Percentiles rank a stretch among this genome's conserved stretches.
phyloP scores from a whole-genome alignment of 805 yeast genomes.

The Metschnikowia henanensis region DNA sequence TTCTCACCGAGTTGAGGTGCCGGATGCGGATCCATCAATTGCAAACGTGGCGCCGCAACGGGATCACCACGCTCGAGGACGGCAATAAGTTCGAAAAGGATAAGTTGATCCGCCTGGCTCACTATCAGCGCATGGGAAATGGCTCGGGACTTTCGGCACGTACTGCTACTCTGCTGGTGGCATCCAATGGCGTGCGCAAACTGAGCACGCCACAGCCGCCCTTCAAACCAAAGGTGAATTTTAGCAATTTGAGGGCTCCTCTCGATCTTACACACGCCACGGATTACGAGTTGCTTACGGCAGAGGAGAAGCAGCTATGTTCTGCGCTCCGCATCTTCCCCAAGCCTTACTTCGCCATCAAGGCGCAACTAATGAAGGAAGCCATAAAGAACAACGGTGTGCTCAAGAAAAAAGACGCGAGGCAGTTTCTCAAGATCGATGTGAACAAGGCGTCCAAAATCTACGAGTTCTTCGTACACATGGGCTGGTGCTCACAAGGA shows the following conservation, averaged over 20 bases:
- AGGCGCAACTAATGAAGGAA: constrained; percentile 86
- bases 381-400: constrained; percentile 82
- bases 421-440: constrained; percentile 82
- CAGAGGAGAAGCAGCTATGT: constrained; percentile 88
- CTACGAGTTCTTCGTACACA: constrained; percentile 89
- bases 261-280: constrained; percentile 75
- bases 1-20: constrained; percentile 74
- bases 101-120: constrained; percentile 64
- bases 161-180: constrained; percentile 10
- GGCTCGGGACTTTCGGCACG: constrained; percentile 28
- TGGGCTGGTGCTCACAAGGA: constrained; percentile 74
- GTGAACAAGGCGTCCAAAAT: constrained; percentile 82
- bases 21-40: constrained; percentile 83
- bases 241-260: constrained; percentile 45
- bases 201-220: constrained; percentile 39
- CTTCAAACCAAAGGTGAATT: constrained; percentile 42
- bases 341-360: constrained; percentile 91
- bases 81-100: constrained; percentile 90
- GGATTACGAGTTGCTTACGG: constrained; percentile 78
- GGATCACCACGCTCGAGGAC: constrained; percentile 78
- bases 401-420: constrained; percentile 80
- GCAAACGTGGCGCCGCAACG: constrained; percentile 92
- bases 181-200: constrained; percentile 21
- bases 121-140: constrained; percentile 55
- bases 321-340: constrained; percentile 82